Conservation (phyloP, 2,329 filamentous ascomycete genomes). For the Botrytis cinerea region DNA sequence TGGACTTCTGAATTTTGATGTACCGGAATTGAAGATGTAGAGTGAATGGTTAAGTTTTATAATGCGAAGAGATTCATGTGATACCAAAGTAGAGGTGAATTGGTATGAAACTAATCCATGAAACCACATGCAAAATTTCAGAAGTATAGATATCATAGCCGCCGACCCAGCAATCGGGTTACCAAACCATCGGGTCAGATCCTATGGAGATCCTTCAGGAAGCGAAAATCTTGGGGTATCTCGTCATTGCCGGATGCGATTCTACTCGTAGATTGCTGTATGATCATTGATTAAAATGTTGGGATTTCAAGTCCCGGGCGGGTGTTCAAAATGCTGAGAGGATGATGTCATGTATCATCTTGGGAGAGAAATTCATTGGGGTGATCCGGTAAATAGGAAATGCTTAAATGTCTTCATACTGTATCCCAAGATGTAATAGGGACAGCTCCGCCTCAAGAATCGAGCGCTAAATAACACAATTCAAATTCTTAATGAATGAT, state of each 20-base stretch:
- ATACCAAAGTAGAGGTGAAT: neutral
- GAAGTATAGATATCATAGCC: neutral
- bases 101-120: neutral
- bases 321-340: neutral
- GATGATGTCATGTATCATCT: neutral
- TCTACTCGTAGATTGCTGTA: too few species aligned
- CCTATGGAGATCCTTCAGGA: neutral
- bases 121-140: neutral
- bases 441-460: neutral
- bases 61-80: neutral
- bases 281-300: neutral
- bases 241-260: too few species aligned
- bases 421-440: neutral
- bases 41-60: neutral
- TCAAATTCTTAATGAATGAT: neutral
- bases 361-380: neutral
- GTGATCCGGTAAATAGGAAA: neutral
- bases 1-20: neutral
- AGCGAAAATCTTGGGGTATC: neutral
- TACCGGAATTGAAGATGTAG: neutral
- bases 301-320: neutral
- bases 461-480: neutral
- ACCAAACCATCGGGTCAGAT: slow-evolving; percentile 6
- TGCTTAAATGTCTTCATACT: neutral
- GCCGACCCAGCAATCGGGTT: neutral